phyloP scores from a whole-genome alignment of 495 filamentous ascomycete species.

The Penicillium pulvis region DNA sequence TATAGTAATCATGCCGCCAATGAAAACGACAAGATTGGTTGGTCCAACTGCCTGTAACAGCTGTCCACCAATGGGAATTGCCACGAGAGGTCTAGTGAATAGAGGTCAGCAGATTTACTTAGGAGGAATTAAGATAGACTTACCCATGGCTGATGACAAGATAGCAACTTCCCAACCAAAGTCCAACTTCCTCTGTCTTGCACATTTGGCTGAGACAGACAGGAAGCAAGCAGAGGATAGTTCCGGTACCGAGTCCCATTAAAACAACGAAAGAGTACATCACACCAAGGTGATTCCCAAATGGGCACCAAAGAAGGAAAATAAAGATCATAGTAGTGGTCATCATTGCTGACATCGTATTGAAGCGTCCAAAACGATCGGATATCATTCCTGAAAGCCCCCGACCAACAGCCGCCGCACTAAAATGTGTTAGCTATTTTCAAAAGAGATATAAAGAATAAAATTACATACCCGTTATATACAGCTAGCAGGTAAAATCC shows the following conservation, averaged over 20 bases:
- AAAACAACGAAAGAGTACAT: constrained; percentile 57
- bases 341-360: constrained; percentile 43
- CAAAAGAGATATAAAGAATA: too few species aligned
- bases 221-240: constrained; percentile 60
- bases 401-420: constrained; percentile 53
- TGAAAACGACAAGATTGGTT: constrained; percentile 6
- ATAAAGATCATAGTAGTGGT: constrained; percentile 46
- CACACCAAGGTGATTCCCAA: constrained; percentile 44
- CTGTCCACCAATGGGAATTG: constrained; percentile 14
- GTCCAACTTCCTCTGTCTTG: constrained; percentile 58
- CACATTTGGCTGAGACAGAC: constrained; percentile 62
- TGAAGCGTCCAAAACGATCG: constrained; percentile 69
- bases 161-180: constrained; percentile 65
- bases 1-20: constrained; percentile 8
- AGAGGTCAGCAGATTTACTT: not conserved
- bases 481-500: constrained; percentile 31
- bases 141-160: constrained; percentile 58
- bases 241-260: constrained; percentile 60
- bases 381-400: constrained; percentile 66
- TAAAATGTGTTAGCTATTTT: constrained; percentile 6
- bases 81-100: constrained; percentile 4
- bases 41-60: constrained; percentile 12
- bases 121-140: not conserved
- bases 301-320: constrained; percentile 56
- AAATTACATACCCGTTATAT: constrained; percentile 33